phyloP scores from a whole-genome alignment of 2,329 filamentous ascomycete genomes.

The Niveomyces coronatus region DNA sequence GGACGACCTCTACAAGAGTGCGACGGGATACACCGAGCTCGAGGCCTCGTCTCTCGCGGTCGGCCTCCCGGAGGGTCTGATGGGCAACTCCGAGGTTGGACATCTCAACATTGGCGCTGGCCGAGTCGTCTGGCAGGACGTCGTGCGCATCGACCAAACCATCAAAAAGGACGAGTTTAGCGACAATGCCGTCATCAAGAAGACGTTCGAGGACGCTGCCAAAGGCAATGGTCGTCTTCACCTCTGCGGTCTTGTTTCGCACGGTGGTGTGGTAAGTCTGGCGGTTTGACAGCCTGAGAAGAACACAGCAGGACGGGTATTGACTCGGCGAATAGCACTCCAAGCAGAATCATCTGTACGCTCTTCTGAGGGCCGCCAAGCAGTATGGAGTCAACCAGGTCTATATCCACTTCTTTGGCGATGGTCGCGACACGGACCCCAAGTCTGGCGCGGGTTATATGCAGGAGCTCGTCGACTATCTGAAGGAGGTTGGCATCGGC shows the following conservation, averaged over 20 bases:
- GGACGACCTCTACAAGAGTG: slow-evolving; percentile 77
- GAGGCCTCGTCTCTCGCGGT: slow-evolving; percentile 95
- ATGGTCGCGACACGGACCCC: slow-evolving; percentile 95
- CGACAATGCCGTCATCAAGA: slow-evolving; percentile 66
- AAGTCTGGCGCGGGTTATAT: slow-evolving; percentile 86
- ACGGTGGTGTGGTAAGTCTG: slow-evolving; percentile 71
- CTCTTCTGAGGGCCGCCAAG: slow-evolving; percentile 82
- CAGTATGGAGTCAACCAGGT: slow-evolving; percentile 78
- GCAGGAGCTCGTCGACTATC: slow-evolving; percentile 70
- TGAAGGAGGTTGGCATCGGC: slow-evolving; percentile 75
- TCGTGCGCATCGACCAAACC: slow-evolving; percentile 89
- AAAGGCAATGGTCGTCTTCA: slow-evolving; percentile 86
- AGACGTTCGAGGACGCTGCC: slow-evolving; percentile 68
- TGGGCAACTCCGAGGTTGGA: slow-evolving; percentile 98
- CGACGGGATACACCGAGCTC: slow-evolving; percentile 81
- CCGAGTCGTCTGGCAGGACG: slow-evolving; percentile 96
- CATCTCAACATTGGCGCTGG: slow-evolving; percentile 98
- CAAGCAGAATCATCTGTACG: slow-evolving; percentile 88
- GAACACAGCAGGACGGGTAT: background rate
- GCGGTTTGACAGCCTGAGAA: background rate
- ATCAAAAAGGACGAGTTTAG: slow-evolving; percentile 77
- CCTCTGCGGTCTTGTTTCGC: slow-evolving; percentile 82
- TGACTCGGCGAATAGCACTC: slow-evolving; percentile 52
- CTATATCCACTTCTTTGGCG: slow-evolving; percentile 98
- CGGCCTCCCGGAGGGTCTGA: slow-evolving; percentile 88